Percentiles rank a stretch among this genome's conserved stretches.
Evolutionary conservation across 345 rosid species (phyloP).

Genomic region (Hirschfeldia incana): DNA sequence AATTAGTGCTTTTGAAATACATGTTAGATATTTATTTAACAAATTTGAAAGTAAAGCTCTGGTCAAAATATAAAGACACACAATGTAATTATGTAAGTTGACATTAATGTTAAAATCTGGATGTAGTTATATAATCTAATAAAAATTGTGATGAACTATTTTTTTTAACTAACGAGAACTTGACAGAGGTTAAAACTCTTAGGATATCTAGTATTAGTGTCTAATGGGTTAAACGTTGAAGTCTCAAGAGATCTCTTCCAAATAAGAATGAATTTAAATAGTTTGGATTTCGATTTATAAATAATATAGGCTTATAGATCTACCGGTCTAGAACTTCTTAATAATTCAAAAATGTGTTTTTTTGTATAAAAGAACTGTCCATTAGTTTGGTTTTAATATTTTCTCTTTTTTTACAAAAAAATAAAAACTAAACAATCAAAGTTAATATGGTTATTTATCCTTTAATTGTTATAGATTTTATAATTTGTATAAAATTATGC

Average conservation of each 20-base stretch:
- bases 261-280: not conserved
- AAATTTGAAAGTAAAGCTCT: not conserved
- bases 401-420: not conserved
- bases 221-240: not conserved
- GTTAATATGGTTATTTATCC: too few species aligned
- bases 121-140: not conserved
- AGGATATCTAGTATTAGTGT: not conserved
- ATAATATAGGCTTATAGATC: not conserved
- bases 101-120: not conserved
- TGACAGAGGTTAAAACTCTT: not conserved
- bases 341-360: too few species aligned
- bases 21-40: not conserved
- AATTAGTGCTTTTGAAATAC: not conserved
- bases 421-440: too few species aligned
- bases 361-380: too few species aligned
- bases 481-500: not conserved
- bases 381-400: not conserved
- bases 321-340: not conserved
- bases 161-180: not conserved
- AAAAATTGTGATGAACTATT: not conserved
- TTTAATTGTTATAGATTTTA: too few species aligned
- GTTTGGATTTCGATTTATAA: not conserved
- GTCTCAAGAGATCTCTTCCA: not conserved
- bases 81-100: not conserved
- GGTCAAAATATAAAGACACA: slow-evolving; percentile 1